Percentiles rank a stretch among this genome's conserved stretches.
Evolutionary conservation across 2,329 filamentous ascomycete species (phyloP).

Genomic region (Chaetomiaceae sp.): DNA sequence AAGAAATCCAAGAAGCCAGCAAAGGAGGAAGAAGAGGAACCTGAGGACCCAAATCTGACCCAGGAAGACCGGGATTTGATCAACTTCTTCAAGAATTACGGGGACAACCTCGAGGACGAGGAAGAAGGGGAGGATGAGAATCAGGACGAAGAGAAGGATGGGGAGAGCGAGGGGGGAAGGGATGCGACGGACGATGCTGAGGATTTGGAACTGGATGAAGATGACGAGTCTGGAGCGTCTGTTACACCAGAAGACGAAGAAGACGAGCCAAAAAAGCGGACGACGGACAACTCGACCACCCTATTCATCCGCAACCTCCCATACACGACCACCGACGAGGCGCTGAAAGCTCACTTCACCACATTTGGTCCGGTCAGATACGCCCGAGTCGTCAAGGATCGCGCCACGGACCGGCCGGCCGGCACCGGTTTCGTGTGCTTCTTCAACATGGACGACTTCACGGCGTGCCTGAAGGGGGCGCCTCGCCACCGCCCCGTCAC

Average conservation of each 20-base stretch:
- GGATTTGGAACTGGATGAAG: conserved; percentile 38
- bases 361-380: conserved; percentile 86
- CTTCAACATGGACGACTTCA: conserved; percentile 67
- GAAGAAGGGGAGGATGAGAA: conserved; percentile 32
- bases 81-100: conserved; percentile 53
- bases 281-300: conserved; percentile 64
- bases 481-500: conserved; percentile 51
- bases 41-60: conserved; percentile 29
- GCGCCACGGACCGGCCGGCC: conserved; percentile 74
- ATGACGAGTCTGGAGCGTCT: conserved; percentile 40
- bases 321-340: conserved; percentile 77
- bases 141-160: conserved; percentile 31
- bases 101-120: conserved; percentile 53
- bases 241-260: conserved; percentile 32
- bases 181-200: conserved; percentile 41
- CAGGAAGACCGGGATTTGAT: conserved; percentile 38
- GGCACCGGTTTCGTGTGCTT: conserved; percentile 97
- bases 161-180: conserved; percentile 37
- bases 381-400: conserved; percentile 85
- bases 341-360: conserved; percentile 78
- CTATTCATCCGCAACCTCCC: conserved; percentile 92
- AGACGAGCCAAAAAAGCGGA: conserved; percentile 32
- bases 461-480: conserved; percentile 67
- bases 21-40: conserved; percentile 29
- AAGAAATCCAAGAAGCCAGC: conserved; percentile 37